Evolutionary conservation across 2,329 filamentous ascomycete species (phyloP).

Genomic region (Tolypocladium paradoxum): DNA sequence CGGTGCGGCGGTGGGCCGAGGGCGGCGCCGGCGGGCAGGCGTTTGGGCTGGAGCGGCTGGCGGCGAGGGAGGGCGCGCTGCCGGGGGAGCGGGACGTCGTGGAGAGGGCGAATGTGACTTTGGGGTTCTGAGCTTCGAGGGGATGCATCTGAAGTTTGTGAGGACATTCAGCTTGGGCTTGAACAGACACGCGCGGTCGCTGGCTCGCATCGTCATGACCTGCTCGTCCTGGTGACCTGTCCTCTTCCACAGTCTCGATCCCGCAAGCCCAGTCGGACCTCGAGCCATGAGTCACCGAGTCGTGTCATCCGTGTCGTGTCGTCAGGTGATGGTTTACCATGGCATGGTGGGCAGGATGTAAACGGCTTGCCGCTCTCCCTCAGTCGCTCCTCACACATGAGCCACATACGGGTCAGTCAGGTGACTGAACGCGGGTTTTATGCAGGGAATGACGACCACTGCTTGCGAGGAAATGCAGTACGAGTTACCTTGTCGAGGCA

Average conservation of each 20-base stretch:
- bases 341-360: no score
- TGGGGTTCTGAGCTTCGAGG: constrained; percentile 32
- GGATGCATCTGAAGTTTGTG: background rate
- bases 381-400: no score
- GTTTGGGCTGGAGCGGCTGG: constrained; percentile 33
- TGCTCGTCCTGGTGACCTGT: background rate
- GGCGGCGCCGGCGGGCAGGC: constrained; percentile 24
- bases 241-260: background rate
- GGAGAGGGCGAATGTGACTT: constrained; percentile 29
- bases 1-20: constrained; percentile 21
- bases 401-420: no score
- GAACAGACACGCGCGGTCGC: background rate
- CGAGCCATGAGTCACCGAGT: no score
- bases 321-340: no score
- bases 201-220: background rate
- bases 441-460: no score
- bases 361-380: no score
- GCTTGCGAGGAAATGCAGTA: no score
- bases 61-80: constrained; percentile 12
- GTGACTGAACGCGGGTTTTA: no score
- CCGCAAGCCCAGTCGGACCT: background rate
- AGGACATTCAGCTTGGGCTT: background rate
- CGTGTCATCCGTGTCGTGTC: background rate
- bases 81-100: constrained; percentile 25
- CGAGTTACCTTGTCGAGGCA: no score